Evolutionary conservation across 768 basidiomycete genomes (phyloP), one percentile per base, ranked within the genome.

Genomic region (Kwoniella sp.): DNA sequence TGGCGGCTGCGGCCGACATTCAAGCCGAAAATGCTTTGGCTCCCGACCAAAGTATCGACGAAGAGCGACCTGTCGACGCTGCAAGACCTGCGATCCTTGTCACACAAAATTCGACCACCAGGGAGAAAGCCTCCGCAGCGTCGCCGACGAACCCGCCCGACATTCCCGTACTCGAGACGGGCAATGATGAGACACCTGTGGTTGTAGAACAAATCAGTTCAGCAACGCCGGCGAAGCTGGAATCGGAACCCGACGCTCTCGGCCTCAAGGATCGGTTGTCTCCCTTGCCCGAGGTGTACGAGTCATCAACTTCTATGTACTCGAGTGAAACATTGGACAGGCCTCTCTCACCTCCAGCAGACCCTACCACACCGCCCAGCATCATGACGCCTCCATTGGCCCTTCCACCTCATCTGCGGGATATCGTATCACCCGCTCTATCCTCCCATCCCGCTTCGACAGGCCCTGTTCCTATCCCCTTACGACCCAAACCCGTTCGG

Each of bases 401-500:
- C 40, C 17, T 44, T 9, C 40, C 40, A 19, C 40, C 40, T 19
- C 17, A 44, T 44, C 17, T 44, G 17, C 40, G 40, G 17, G 40
- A 44, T 15, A 44, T 44, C 17, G 44, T 57, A 12, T 46, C 55
- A 7, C 55, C 44, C n/a, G 12, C 30, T 21, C 30, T 50, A 6
- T 58, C 57, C 6, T 37, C 58, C 13, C 49, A 60, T 49, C 37
- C 50, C 2, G 36, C 33, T 24, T 17, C 36, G 25, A 10, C 50
- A 5, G 49, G 26, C 15, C 58, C 58, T 3, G 37, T 60, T 5
- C 58, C 58, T 27, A 60, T 60, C 17, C 58, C 58, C 1, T 13
- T 60, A 6, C n/a, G 58, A 37, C 58, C 58, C 22, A 51, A 53
- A 44, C 36, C 50, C 8, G 58, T 52, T 3, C 49, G 58, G 1